Evolutionary conservation across 2,329 filamentous ascomycete genomes (phyloP), one percentile per base, ranked within the genome.

Genomic region (Ustilaginoidea virens): DNA sequence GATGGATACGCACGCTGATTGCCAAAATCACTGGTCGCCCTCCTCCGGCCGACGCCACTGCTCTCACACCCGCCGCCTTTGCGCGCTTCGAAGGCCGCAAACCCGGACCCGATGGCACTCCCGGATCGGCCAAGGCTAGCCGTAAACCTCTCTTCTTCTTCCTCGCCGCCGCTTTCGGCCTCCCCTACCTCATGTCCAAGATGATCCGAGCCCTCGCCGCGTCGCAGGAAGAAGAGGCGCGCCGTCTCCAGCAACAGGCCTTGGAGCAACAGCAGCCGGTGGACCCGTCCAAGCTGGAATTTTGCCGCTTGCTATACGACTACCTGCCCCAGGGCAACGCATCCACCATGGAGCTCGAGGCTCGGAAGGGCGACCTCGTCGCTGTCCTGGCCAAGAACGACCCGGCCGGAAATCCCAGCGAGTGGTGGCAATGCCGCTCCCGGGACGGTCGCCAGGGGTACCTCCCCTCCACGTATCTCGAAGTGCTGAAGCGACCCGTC

Each of bases 141-240:
- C 83, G 81, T 51, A 98, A 96, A 54, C 90, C 90, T 1, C 82
- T 98, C 44, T 69, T 98, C 48, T 87, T 98, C 63, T 98, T 98
- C 63, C 63, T 94, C 35, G 63, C 92, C 24, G 87, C 90, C 12
- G 86, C 92, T 5, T 93, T 98, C 45, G 92, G 90, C 30, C 67
- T 98, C 10, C 90, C 90, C 5, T 98, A 93, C 51, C 66, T 98
- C 27, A 94, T 98, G 86, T 78, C 80, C 56, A 98, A 94, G 59
- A 71, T 93, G 41, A 96, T 98, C 51, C 76, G 74, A 47, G 68
- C 81, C 1, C 66, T 98, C 22, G 83, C 86, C 11, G 72, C 78
- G 20, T 78, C 75, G 5, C 81, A 90, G 46, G 83, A 94, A 55
- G 80, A 87, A 46, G 80, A 92, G 45, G 73, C 83, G 51, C 63